phyloP scores from a whole-genome alignment of 257 asterid species.

The Fraxinus quadrangulata region DNA sequence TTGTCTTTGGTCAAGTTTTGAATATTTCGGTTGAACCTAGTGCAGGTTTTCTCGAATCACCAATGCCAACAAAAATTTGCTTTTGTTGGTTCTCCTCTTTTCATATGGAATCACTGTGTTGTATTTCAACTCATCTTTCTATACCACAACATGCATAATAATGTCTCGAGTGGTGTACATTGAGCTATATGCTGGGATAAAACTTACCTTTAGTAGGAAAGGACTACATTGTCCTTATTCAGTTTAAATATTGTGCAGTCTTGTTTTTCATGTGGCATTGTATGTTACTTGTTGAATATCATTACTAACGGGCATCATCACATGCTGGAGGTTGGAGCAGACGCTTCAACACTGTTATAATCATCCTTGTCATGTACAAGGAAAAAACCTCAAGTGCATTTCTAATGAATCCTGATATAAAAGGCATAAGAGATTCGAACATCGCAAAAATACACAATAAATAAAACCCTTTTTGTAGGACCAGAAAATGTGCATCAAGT shows the following conservation, averaged over 20 bases:
- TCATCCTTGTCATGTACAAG: too few relatives aligned
- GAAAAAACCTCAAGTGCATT: too few relatives aligned
- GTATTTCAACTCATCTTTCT: constrained; percentile 15
- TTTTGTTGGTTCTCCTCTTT: constrained; percentile 10
- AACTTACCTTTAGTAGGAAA: too few relatives aligned
- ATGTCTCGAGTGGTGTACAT: constrained; percentile 6
- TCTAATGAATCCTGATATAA: too few relatives aligned
- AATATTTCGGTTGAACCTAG: constrained; percentile 20
- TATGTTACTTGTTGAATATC: not conserved
- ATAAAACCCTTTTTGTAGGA: too few relatives aligned
- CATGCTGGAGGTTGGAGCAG: too few relatives aligned
- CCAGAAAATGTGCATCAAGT: too few relatives aligned
- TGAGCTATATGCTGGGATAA: constrained; percentile 14
- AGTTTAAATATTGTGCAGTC: not conserved
- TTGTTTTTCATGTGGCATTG: not conserved
- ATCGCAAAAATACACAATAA: too few relatives aligned
- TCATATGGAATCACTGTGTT: not conserved
- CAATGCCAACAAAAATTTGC: not conserved
- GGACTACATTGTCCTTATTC: not conserved
- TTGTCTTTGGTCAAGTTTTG: constrained; percentile 20
- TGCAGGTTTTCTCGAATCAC: not conserved
- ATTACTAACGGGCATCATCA: too few relatives aligned
- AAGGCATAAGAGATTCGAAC: too few relatives aligned
- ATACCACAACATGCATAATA: constrained; percentile 19
- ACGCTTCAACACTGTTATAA: too few relatives aligned